Base-by-base conservation (phyloP, 345 rosid genomes). In the Erodium maritimum region DNA sequence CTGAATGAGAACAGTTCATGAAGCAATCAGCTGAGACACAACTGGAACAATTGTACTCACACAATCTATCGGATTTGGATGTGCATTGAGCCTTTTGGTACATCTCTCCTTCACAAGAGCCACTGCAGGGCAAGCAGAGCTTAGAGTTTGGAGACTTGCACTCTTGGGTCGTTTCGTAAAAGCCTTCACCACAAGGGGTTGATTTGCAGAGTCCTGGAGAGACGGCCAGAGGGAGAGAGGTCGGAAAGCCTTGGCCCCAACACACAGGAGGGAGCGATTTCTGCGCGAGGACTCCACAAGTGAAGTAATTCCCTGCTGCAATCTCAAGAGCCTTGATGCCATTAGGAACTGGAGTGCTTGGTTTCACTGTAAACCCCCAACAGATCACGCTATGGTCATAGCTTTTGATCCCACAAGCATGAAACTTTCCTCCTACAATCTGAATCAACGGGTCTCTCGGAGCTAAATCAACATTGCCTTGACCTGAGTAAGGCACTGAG, bases 191-290 rank as follows among this genome's bases (percentile, higher is more conserved):
- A 20, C 99, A 90, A 60, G 97, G 96, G 65, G 71, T 62, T 24
- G 63, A 65, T 64, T 64, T 78, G 73, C 99, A 93, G 46, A 81
- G 84, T 54, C 88, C 91, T 0, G 97, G 90, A 9, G 88, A 74
- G 65, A 85, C 95, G 0, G 99, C 91, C 22, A 80, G 6, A 21
- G 99, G 99, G 23, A 90, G 91, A 34, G 91, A 75, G 50, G 77
- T 79, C 50, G 99, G 99, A 50, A 87, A 87, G 22, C 91, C 99
- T 4, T 68, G 80, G 19, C 99, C 99, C 99, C 99, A 93, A 67
- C 99, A 93, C 60, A 89, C 78, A 0, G 96, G 96, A 12, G 67
- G 67, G 61, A 82, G 65, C 23, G 91, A 78, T 56, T 78, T 80
- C 52, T 80, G 84, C 0, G 85, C 80, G 1, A 82, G 78, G 66